Evolutionary conservation across 2,329 filamentous ascomycete species (phyloP).

Genomic region (Claviceps purpurea): DNA sequence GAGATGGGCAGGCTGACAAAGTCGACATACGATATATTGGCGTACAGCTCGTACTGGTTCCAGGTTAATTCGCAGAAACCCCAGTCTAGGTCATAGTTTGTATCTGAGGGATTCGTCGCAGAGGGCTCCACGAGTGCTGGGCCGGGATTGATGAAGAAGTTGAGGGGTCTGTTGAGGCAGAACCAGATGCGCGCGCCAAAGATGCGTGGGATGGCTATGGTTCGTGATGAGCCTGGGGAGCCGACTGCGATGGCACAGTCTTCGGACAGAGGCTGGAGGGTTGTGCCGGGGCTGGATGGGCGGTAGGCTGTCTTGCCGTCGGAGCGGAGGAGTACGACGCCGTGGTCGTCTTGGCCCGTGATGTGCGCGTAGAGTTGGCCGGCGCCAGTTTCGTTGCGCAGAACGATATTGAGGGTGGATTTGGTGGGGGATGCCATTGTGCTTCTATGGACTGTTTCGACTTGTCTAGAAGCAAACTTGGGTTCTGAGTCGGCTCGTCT

Average conservation of each 20-base stretch:
- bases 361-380: constrained; percentile 50
- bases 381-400: constrained; percentile 53
- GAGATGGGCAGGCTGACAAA: constrained; percentile 56
- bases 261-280: constrained; percentile 35
- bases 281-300: constrained; percentile 41
- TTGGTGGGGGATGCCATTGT: constrained; percentile 25
- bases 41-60: constrained; percentile 47
- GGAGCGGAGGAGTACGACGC: constrained; percentile 47
- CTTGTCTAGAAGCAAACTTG: too few species aligned
- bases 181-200: constrained; percentile 64
- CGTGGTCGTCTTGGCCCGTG: constrained; percentile 47
- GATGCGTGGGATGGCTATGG: constrained; percentile 54
- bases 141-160: constrained; percentile 57
- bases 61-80: constrained; percentile 58
- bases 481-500: too few species aligned
- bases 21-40: constrained; percentile 63
- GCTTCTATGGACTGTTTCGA: not conserved
- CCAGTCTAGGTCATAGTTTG: constrained; percentile 50
- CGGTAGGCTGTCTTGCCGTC: constrained; percentile 55
- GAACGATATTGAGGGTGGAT: constrained; percentile 37
- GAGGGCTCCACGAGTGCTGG: constrained; percentile 64
- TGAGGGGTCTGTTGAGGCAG: constrained; percentile 43
- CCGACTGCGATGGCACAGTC: constrained; percentile 54
- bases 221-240: constrained; percentile 42
- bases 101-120: constrained; percentile 50